Percentiles rank a stretch among this genome's conserved stretches.
These are phyloP conservation scores for Globisporangium nunn DNA, from an alignment of 352 stramenopile species.

Conservation along the genomic window DNA sequence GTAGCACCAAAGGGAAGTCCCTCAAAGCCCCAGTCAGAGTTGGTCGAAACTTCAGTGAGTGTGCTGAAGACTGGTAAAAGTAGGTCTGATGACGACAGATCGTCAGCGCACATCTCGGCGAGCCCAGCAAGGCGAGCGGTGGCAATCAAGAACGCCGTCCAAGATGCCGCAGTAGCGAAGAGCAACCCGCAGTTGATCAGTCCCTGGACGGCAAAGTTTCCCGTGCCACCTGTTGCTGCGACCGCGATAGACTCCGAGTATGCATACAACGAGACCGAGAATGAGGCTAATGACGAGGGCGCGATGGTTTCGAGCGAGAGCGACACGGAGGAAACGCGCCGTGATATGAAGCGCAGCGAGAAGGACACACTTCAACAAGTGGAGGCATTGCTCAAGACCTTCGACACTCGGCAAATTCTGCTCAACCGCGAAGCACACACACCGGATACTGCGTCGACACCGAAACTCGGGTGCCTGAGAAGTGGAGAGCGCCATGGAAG, in stretches of 20 bases:
- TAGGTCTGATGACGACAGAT: neutral
- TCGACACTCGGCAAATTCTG: constrained; percentile 19
- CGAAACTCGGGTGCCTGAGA: neutral
- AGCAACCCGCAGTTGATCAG: too few species aligned
- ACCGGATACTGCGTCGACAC: neutral
- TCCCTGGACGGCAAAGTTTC: too few species aligned
- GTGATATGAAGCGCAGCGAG: constrained; percentile 35
- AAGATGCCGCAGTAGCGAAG: too few species aligned
- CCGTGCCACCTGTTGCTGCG: too few species aligned
- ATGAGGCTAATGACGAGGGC: constrained; percentile 15
- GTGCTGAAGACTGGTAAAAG: too few species aligned
- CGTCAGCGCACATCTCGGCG: neutral
- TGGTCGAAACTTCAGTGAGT: too few species aligned
- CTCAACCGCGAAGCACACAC: constrained; percentile 2
- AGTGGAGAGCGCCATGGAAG: constrained; percentile 1
- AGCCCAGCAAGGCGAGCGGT: neutral
- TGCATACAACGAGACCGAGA: neutral
- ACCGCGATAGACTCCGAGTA: neutral
- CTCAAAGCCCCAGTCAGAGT: neutral
- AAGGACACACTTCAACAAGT: constrained; percentile 41
- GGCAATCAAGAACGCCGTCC: neutral
- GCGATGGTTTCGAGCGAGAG: constrained; percentile 16
- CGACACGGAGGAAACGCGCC: constrained; percentile 15
- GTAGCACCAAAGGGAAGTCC: neutral
- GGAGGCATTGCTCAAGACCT: constrained; percentile 29